Base-by-base conservation (phyloP, 2,329 filamentous ascomycete species). In the Ophiostoma montium region DNA sequence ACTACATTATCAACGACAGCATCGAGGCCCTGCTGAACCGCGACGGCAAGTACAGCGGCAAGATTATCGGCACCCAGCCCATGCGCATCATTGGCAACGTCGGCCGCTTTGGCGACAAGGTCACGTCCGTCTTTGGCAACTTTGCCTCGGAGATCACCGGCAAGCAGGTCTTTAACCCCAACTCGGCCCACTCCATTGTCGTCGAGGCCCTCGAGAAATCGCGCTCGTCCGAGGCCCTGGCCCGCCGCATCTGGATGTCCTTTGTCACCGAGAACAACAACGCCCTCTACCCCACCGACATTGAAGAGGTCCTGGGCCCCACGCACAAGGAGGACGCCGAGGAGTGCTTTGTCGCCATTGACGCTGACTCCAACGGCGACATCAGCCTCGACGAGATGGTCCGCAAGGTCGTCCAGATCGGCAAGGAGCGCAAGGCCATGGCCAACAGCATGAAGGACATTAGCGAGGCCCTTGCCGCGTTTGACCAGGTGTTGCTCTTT, bases 301-400 rank as follows among this genome's bases (percentile, higher is more conserved):
- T 98, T 35, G 62, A 81, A 30, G 90, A 96, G 62, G 90, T 96
- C 10, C 80, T 98, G 52, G 90, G 90, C 2, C 68, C 76, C 0
- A 76, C 77, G 6, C 81, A 84, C 58, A 78, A 79, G 54, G 70
- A 76, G 0, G 86, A 95, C 54, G 92, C 92, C 2, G 84, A 92
- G 51, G 87, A 95, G 63, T 84, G 82, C 49, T 96, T 96, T 61
- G 67, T 69, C 35, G 74, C 80, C 52, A 75, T 96, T 23, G 92
- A 98, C 61, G 77, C 77, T 19, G 92, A 96, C 65, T 76, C 78
- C 54, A 98, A 98, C 59, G 90, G 90, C 39, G 90, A 96, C 61
- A 87, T 98, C 63, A 90, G 84, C 63, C 72, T 96, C 47, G 89
- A 96, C 27, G 92, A 98, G 67, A 95, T 95, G 86, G 76, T 94